Conservation (phyloP, 208 protist species). For the Leishmania amazonensis region DNA sequence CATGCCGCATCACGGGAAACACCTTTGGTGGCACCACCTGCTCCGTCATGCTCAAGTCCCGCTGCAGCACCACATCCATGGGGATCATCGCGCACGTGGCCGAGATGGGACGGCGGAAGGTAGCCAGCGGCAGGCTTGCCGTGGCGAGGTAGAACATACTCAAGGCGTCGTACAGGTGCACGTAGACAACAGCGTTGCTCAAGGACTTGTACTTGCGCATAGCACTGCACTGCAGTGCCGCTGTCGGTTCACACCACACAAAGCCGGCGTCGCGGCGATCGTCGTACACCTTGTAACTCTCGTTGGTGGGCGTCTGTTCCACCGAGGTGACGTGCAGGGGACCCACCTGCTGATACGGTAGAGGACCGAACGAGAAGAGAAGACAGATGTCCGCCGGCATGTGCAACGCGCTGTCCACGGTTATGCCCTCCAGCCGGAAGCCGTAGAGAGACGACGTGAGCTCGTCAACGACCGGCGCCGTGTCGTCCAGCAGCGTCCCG, state of each 20-base stretch:
- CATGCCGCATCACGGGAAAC: slow-evolving; percentile 71
- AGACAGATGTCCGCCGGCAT: slow-evolving; percentile 77
- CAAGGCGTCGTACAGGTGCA: slow-evolving; percentile 87
- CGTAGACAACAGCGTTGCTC: slow-evolving; percentile 53
- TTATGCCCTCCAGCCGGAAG: slow-evolving; percentile 87
- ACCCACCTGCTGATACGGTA: slow-evolving; percentile 81
- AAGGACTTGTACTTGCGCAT: slow-evolving; percentile 70
- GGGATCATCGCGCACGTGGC: slow-evolving; percentile 55
- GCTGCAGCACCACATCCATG: slow-evolving; percentile 74
- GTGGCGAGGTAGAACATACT: slow-evolving; percentile 91
- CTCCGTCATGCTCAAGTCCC: slow-evolving; percentile 78
- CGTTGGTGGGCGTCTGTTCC: slow-evolving; percentile 47
- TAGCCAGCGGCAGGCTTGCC: slow-evolving; percentile 50
- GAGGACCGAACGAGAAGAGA: slow-evolving; percentile 84
- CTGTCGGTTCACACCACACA: slow-evolving; percentile 84
- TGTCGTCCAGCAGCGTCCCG: slow-evolving; percentile 63
- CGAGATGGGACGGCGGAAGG: slow-evolving; percentile 77
- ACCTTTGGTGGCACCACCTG: slow-evolving; percentile 66
- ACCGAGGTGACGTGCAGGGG: slow-evolving; percentile 56
- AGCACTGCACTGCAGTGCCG: slow-evolving; percentile 40
- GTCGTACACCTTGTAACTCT: slow-evolving; percentile 69
- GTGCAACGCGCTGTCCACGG: slow-evolving; percentile 61
- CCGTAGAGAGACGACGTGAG: slow-evolving; percentile 65
- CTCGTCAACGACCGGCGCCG: slow-evolving; percentile 29
- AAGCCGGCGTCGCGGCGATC: slow-evolving; percentile 52